Base-by-base conservation (phyloP, 2,329 filamentous ascomycete genomes). In the Hymenoscyphus infarciens region DNA sequence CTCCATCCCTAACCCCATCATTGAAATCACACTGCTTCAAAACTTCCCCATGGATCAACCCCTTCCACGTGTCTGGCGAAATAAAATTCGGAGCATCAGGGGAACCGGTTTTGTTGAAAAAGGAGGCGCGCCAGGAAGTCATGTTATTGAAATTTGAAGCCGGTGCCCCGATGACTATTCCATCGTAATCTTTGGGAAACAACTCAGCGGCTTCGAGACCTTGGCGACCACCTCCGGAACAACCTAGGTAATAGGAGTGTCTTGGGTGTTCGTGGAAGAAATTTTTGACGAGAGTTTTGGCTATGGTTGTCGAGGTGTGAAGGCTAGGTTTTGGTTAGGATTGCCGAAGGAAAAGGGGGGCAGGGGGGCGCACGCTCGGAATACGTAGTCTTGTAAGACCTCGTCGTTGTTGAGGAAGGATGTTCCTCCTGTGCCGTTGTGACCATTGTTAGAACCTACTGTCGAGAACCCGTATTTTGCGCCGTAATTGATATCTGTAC, bases 1-100 rank as follows among this genome's bases (percentile, higher is more conserved):
- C 77, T 7, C 79, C 79, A 68, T 84, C 82, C 10, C 72, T 69
- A 13, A 77, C 76, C 19, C 79, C 79, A 66, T 83, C 82, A 6
- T 81, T 71, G 2, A 68, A 68, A 65, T 83, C 81, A 68, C 82
- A 84, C 68, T 83, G 80, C 13, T 74, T 73, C 35, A 83, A 45
- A 16, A 78, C 74, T 63, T 77, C 76, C 0, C 73, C 57, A 53
- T 76, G 73, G 6, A 76, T 73, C 3, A 74, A 52, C 3, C 61
- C 61, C 39, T 54, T 59, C 61, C 61, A 62, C 6, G 22, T 11
- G 3, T 29, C 33, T 13, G 61, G 29, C 8, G 5, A 13, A 10
- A 62, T 62, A 27, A 62, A 62, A 25, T 59, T 16, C 5, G 35
- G 15, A 10, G 56, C 59, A n/a, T 56, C 52, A 25, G 25, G 27